Conservation (phyloP, 768 basidiomycete genomes). For the Pulveroboletus ravenelii region DNA sequence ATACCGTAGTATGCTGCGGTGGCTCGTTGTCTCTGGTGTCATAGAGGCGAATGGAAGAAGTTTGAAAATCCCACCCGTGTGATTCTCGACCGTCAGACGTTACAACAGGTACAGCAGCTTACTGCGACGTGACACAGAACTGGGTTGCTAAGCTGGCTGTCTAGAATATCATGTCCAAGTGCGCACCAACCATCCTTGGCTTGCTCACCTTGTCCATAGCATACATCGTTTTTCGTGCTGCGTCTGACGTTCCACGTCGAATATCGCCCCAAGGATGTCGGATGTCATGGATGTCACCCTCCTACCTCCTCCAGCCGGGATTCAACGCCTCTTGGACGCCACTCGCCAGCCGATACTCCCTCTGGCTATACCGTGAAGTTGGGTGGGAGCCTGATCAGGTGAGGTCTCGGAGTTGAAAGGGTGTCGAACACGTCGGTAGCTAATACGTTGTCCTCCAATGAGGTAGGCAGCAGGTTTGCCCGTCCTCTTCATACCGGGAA, state of each 20-base stretch:
- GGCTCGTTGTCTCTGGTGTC: conserved; percentile 27
- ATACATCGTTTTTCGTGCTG: conserved; percentile 41
- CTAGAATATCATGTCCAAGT: conserved; percentile 7
- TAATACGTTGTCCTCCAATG: conserved; percentile 2
- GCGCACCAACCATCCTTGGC: conserved; percentile 13
- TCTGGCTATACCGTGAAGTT: conserved; percentile 89
- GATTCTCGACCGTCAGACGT: neutral
- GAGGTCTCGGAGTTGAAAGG: conserved; percentile 4
- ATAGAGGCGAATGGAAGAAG: conserved; percentile 34
- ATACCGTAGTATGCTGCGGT: conserved; percentile 34
- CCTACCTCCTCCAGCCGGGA: conserved; percentile 68
- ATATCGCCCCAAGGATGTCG: conserved; percentile 89
- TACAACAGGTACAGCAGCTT: too few species aligned
- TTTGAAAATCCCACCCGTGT: conserved; percentile 16
- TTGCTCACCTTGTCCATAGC: conserved; percentile 36
- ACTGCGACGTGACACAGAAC: too few species aligned
- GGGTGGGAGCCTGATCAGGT: conserved; percentile 75
- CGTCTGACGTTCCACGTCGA: conserved; percentile 38
- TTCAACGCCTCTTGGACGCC: conserved; percentile 70
- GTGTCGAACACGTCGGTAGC: neutral
- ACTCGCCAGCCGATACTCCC: conserved; percentile 67
- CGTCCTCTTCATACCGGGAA: conserved; percentile 96
- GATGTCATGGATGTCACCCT: conserved; percentile 96
- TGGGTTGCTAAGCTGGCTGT: too few species aligned
- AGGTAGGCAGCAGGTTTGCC: conserved; percentile 53